Conservation (phyloP, 441 rosid genomes). For the Eruca vesicaria region DNA sequence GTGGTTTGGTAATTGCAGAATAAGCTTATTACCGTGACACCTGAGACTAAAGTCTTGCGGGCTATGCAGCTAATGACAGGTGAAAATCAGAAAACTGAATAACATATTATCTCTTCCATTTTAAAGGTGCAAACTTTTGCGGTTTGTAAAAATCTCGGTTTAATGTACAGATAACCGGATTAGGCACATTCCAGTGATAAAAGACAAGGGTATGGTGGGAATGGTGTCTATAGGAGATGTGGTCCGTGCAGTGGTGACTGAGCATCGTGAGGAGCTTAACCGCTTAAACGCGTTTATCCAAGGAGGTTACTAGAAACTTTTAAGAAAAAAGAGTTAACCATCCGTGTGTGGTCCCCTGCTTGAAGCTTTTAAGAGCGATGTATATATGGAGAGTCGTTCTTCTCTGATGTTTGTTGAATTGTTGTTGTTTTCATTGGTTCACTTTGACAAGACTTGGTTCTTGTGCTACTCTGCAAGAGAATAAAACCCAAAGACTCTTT, state of each 20-base stretch:
- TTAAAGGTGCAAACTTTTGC: neutral
- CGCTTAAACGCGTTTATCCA: slow-evolving; percentile 88
- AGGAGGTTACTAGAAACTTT: slow-evolving; percentile 95
- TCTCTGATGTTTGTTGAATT: slow-evolving; percentile 14
- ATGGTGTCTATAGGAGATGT: slow-evolving; percentile 99
- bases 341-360: no score
- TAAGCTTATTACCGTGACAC: slow-evolving; percentile 88
- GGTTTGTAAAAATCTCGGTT: slow-evolving; percentile 3
- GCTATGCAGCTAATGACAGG: slow-evolving; percentile 99
- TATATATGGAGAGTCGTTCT: no score
- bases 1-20: slow-evolving; percentile 45
- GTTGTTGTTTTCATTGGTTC: slow-evolving; percentile 14
- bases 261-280: slow-evolving; percentile 84
- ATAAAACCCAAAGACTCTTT: slow-evolving; percentile 28
- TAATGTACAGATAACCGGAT: slow-evolving; percentile 68
- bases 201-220: slow-evolving; percentile 71
- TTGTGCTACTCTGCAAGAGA: slow-evolving; percentile 19
- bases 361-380: no score
- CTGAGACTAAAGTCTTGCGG: slow-evolving; percentile 76
- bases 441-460: slow-evolving; percentile 6
- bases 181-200: slow-evolving; percentile 90
- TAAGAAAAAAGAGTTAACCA: no score
- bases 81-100: slow-evolving; percentile 14
- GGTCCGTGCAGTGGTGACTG: slow-evolving; percentile 91
- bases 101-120: neutral